A percentile compares a stretch with the other conserved stretches of the same genome.
phyloP scores from a whole-genome alignment of 2,329 filamentous ascomycete genomes.

The Apiospora kogelbergensis region DNA sequence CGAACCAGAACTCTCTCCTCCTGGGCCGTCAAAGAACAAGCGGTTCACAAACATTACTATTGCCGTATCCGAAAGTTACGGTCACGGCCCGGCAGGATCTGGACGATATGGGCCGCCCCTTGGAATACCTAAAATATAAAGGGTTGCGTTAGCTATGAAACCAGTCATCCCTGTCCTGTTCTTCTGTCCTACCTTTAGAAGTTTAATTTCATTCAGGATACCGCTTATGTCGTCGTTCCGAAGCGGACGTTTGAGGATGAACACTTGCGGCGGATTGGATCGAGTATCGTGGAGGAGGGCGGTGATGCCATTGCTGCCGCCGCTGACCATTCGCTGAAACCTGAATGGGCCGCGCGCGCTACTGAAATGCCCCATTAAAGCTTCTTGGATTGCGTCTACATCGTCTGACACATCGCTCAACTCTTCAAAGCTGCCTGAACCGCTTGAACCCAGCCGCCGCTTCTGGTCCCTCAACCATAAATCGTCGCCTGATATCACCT shows the following conservation, averaged over 20 bases:
- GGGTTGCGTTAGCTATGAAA: not conserved
- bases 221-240: not conserved
- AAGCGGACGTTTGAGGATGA: not conserved
- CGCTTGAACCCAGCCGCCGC: too few relatives aligned
- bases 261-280: not conserved
- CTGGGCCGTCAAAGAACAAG: too few relatives aligned
- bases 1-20: too few relatives aligned
- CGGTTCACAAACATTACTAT: too few relatives aligned
- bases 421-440: too few relatives aligned
- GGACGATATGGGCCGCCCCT: not conserved
- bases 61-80: too few relatives aligned
- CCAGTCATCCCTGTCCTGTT: not conserved
- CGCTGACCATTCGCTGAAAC: not conserved
- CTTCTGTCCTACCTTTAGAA: not conserved
- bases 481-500: too few relatives aligned
- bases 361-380: not conserved
- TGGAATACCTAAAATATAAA: not conserved
- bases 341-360: not conserved
- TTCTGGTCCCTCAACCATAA: too few relatives aligned
- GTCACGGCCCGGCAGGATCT: not conserved
- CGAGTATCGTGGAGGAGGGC: not conserved
- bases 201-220: not conserved
- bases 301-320: not conserved
- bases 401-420: too few relatives aligned
- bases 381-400: too few relatives aligned